Evolutionary conservation across 2,329 filamentous ascomycete genomes (phyloP).

Genomic region (Ophiostoma montium): DNA sequence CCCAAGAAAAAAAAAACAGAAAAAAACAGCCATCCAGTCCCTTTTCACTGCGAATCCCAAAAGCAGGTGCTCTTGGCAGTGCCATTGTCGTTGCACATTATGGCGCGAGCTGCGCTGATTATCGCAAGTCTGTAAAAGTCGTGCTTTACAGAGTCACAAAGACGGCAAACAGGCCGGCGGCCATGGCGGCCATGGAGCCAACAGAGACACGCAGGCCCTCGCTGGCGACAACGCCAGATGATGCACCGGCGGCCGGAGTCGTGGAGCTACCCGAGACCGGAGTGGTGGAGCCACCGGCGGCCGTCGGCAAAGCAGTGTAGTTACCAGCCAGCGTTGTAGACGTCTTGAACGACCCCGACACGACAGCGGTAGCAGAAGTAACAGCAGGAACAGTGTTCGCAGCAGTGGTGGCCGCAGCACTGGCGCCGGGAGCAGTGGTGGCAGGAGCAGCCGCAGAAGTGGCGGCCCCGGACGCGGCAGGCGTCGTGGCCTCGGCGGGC

Average conservation of each 20-base stretch:
- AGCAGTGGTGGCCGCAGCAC: background rate
- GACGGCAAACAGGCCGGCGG: conserved; percentile 21
- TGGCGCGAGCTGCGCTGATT: background rate
- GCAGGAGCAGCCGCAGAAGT: background rate
- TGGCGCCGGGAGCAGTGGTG: background rate
- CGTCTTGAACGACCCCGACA: background rate
- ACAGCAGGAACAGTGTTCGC: background rate
- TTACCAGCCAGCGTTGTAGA: background rate
- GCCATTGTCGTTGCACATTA: background rate
- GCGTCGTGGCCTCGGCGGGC: background rate
- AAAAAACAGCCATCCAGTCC: background rate
- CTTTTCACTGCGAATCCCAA: background rate
- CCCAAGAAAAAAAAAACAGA: background rate
- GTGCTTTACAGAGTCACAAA: conserved; percentile 22
- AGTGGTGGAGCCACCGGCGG: background rate
- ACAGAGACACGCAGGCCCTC: conserved; percentile 18
- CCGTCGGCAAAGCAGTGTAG: background rate
- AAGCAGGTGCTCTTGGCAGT: too few relatives aligned
- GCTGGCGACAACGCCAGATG: conserved; percentile 15
- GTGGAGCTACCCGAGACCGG: background rate
- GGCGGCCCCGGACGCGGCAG: background rate
- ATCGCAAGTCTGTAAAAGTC: background rate
- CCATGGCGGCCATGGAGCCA: conserved; percentile 22
- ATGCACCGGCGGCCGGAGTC: background rate
- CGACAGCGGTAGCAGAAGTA: background rate